Evolutionary conservation across 2,329 filamentous ascomycete species (phyloP).

Genomic region (Diaporthe caulivora): DNA sequence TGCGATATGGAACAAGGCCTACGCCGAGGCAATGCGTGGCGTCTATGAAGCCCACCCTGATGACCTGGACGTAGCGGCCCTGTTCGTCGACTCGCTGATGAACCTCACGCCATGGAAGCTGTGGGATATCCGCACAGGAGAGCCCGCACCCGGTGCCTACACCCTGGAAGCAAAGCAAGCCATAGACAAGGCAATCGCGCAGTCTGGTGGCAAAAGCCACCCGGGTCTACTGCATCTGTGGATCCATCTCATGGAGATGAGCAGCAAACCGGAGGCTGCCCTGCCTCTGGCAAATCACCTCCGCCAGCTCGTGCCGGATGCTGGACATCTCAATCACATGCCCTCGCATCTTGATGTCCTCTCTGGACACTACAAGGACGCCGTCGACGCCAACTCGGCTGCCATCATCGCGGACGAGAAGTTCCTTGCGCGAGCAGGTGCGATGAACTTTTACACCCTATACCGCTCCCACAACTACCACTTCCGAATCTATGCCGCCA

Average conservation of each 20-base stretch:
- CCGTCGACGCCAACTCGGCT: constrained; percentile 74
- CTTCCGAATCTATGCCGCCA: constrained; percentile 81
- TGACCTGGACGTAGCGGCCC: constrained; percentile 45
- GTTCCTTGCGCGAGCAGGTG: constrained; percentile 70
- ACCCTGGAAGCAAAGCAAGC: constrained; percentile 70
- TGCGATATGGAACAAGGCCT: constrained; percentile 68
- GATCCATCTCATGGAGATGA: constrained; percentile 46
- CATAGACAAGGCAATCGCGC: constrained; percentile 69
- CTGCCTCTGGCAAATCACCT: constrained; percentile 71
- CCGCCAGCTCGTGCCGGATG: constrained; percentile 74
- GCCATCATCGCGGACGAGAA: constrained; percentile 78
- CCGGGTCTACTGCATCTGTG: constrained; percentile 75
- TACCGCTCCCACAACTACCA: constrained; percentile 83
- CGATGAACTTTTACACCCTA: constrained; percentile 80
- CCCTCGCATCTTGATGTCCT: constrained; percentile 82
- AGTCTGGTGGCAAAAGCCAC: constrained; percentile 62
- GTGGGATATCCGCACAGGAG: constrained; percentile 54
- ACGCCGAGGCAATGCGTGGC: constrained; percentile 66
- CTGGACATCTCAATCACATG: constrained; percentile 76
- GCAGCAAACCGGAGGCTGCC: constrained; percentile 76
- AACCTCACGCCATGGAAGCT: constrained; percentile 61
- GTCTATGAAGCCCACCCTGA: constrained; percentile 52
- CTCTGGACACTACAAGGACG: constrained; percentile 76
- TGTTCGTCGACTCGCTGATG: constrained; percentile 68
- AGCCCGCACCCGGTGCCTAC: constrained; percentile 64